Evolutionary conservation across 202 grass and related monocot species (phyloP), one percentile per base, ranked within the genome.

Genomic region (Digitaria exilis): DNA sequence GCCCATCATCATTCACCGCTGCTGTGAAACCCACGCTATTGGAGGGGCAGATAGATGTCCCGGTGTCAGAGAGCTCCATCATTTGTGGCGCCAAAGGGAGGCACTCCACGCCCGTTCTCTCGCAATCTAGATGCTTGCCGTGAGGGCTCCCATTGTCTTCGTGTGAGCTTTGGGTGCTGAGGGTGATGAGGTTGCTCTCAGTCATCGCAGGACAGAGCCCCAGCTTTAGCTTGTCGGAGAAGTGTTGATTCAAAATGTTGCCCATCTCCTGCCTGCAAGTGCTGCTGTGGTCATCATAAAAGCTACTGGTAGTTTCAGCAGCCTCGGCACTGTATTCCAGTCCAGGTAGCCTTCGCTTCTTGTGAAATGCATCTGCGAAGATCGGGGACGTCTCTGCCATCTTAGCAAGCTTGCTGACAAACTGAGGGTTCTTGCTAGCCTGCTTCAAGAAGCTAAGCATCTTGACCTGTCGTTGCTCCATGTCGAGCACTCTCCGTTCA

Each of bases 401-500:
- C 91, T 96, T 99, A 68, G 90, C 28, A 42, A 99, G 93, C 75
- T 88, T 99, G 16, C 87, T 76, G 77, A 95, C 87, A 73, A 99
- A 93, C 7, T 67, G 85, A 75, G 91, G 93, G n/a, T 99, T 94
- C 75, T 75, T 82, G 65, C 80, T 79, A 64, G 91, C 91, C 41
- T 87, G 88, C 28, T 92, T 91, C 74, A 98, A 78, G 75, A 96
- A 99, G 76, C 81, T 73, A 37, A 99, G 80, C 96, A 99, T 94
- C 75, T 89, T 99, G 28, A 60, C 59, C 66, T 96, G 96, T 29
- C 96, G 80, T 58, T 94, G 91, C 86, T 99, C 91, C 93, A 99
- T 96, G 50, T 91, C 84, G 3, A 85, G 70, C 71, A 96, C 84
- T 58, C 96, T 83, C 5, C 37, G 77, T 66, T 99, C 91, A 50